phyloP scores from a whole-genome alignment of 495 filamentous ascomycete genomes.

The Chaetomium fimeti region DNA sequence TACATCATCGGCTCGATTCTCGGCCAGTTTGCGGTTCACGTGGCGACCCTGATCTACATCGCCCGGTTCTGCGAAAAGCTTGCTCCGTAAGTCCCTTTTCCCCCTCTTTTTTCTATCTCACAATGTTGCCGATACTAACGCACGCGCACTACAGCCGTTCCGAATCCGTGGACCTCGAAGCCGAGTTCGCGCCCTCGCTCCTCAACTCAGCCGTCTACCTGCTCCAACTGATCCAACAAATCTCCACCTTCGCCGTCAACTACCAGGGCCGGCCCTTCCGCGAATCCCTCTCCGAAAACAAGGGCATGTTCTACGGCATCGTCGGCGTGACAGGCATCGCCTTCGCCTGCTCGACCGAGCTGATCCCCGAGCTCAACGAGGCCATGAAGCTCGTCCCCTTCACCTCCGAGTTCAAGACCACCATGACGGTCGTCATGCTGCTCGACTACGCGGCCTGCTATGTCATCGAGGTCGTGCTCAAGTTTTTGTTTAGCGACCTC shows the following conservation, averaged over 20 bases:
- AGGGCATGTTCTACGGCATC: constrained; percentile 96
- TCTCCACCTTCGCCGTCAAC: constrained; percentile 99
- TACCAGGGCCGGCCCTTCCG: constrained; percentile 98
- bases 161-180: constrained; percentile 81
- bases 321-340: constrained; percentile 83
- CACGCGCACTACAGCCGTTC: constrained; percentile 51
- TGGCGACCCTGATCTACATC: constrained; percentile 90
- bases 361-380: constrained; percentile 92
- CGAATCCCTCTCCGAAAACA: constrained; percentile 91
- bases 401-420: constrained; percentile 80
- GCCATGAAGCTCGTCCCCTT: constrained; percentile 94
- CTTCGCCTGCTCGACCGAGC: constrained; percentile 94
- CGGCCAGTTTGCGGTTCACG: constrained; percentile 96
- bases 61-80: constrained; percentile 80
- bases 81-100: constrained; percentile 64
- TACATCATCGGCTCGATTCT: constrained; percentile 99
- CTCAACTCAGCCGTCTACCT: constrained; percentile 98
- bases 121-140: constrained; percentile 5
- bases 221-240: constrained; percentile 96
- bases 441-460: constrained; percentile 89
- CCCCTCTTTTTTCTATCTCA: not conserved
- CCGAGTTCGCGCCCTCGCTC: constrained; percentile 89
- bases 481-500: constrained; percentile 86
- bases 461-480: constrained; percentile 82
- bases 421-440: constrained; percentile 80